Conservation (phyloP, 164 flowering plant genomes). For the Umbilicus rupestris region DNA sequence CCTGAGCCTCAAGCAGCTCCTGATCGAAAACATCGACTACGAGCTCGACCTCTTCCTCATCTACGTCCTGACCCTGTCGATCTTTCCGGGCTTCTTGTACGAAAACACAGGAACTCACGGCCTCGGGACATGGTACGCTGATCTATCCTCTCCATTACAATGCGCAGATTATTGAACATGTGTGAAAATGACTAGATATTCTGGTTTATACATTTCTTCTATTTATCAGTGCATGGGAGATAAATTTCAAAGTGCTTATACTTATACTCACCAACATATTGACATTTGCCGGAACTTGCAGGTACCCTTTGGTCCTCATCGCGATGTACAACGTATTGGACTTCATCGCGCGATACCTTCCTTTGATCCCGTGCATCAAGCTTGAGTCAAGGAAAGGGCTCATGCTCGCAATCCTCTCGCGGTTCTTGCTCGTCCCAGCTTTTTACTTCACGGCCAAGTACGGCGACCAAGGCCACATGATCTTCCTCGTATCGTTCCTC, state of each 20-base stretch:
- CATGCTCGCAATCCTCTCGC: constrained; percentile 25
- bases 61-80: constrained; percentile 47
- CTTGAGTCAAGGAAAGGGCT: constrained; percentile 42
- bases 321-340: constrained; percentile 46
- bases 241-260: too few species aligned
- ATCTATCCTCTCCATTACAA: too few species aligned
- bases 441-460: constrained; percentile 57
- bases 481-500: constrained; percentile 39
- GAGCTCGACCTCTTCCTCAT: constrained; percentile 34
- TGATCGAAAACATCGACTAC: constrained; percentile 41
- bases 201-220: too few species aligned
- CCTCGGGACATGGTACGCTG: constrained; percentile 40
- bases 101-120: constrained; percentile 50
- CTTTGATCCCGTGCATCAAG: constrained; percentile 26
- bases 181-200: too few species aligned
- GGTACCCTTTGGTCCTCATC: constrained; percentile 50
- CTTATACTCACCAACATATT: too few species aligned
- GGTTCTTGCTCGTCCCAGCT: constrained; percentile 45
- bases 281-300: constrained; percentile 11
- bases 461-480: constrained; percentile 66
- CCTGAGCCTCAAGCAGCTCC: constrained; percentile 33
- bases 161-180: too few species aligned
- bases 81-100: constrained; percentile 52
- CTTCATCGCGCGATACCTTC: constrained; percentile 41
- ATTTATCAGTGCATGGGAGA: too few species aligned